These are phyloP conservation scores for Sonneratia caseolaris DNA, from an alignment of 345 rosid genomes.

Conservation along the genomic window DNA sequence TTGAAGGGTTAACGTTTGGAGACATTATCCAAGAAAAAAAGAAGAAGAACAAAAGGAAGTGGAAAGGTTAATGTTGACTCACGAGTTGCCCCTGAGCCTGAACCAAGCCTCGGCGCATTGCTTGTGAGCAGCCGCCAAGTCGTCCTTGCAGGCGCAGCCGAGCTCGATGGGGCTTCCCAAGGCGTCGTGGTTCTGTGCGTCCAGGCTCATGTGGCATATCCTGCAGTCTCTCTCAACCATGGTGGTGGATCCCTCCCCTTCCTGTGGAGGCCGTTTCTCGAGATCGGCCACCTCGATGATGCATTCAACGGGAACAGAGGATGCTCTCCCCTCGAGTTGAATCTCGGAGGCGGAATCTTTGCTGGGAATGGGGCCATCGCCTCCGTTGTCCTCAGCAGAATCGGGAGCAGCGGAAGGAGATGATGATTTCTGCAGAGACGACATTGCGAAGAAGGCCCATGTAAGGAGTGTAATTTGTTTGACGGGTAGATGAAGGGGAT, in stretches of 20 bases:
- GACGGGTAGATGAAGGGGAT: too few relatives aligned
- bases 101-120: slow-evolving; percentile 44
- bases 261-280: slow-evolving; percentile 5
- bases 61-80: not conserved
- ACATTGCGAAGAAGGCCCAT: not conserved
- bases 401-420: not conserved
- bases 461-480: too few relatives aligned
- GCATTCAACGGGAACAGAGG: not conserved
- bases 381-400: not conserved
- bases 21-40: not conserved
- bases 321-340: not conserved
- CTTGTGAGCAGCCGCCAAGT: slow-evolving; percentile 36
- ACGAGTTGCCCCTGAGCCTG: slow-evolving; percentile 41
- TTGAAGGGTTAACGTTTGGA: too few relatives aligned
- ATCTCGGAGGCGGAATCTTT: not conserved
- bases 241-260: not conserved
- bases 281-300: slow-evolving; percentile 6
- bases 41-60: not conserved
- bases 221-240: slow-evolving; percentile 14
- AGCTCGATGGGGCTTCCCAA: slow-evolving; percentile 24
- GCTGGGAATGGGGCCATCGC: not conserved
- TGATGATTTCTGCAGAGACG: not conserved
- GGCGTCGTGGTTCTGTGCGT: slow-evolving; percentile 14
- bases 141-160: slow-evolving; percentile 39
- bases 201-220: slow-evolving; percentile 19